Evolutionary conservation across 78 protist species (phyloP), one percentile per base, ranked within the genome.

Genomic region (Isochrysis galbana): DNA sequence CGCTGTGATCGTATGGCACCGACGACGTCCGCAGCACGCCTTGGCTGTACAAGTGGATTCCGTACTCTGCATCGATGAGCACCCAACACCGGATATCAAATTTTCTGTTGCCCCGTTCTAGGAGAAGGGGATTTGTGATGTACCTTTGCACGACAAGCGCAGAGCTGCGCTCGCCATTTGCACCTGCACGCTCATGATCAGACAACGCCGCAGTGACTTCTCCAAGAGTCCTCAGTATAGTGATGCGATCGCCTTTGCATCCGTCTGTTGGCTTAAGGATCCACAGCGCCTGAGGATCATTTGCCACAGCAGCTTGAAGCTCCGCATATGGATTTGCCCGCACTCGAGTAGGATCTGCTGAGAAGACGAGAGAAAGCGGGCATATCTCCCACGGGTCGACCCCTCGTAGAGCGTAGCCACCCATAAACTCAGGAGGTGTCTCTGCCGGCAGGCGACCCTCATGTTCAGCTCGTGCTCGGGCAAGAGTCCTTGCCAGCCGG

Each of bases 61-160:
- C 39, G 84, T 39, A 77, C 34, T 36, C 46, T 1, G 47, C 32
- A 29, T 36, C 84, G 23, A 77, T 23, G 34, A 77, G 26, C 17
- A 77, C 46, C 84, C 84, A 77, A 29, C 84, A 77, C 47, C 84
- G 84, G 48, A 77, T 77, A 29, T 77, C 84, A 19, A 77, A 77
- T 46, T 77, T 77, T 5, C 84, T 41, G 1, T 39, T 11, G 46
- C 84, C 84, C n/a, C 14, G 34, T 29, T 4, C 3, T 41, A 77
- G 84, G 29, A 77, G 84, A 5, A 77, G 84, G n/a, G 84, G 84
- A 29, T 36, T 77, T 41, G 7, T 23, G 21, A 77, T 77, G 84
- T 77, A 77, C 47, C n/a, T 2, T 29, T 77, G 84, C 29, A 77
- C 84, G 42, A 70, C 80, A 36, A 36, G 36, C 41, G 80, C 29